Conservation (phyloP, 805 yeast genomes). For the Naumovozyma castellii region DNA sequence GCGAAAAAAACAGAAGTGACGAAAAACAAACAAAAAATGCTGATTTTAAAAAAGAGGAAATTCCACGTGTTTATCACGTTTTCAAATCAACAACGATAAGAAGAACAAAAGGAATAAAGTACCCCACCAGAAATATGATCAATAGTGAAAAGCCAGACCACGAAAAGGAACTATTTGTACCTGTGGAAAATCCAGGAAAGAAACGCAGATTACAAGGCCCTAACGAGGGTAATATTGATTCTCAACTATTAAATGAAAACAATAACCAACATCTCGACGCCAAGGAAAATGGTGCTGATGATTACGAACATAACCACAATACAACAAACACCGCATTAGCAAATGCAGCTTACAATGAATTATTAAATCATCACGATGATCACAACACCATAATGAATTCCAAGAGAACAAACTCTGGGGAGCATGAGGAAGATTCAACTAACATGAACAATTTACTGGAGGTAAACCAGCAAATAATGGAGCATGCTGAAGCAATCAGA, state of each 20-base stretch:
- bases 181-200: conserved; percentile 2
- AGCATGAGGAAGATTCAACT: conserved; percentile 3
- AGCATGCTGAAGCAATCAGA: conserved; percentile 1
- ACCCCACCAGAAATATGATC: not conserved
- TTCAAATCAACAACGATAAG: conserved; percentile 3
- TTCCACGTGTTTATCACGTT: conserved; percentile 30
- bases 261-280: not conserved
- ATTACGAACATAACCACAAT: conserved; percentile 7
- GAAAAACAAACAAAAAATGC: no score
- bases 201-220: conserved; percentile 4
- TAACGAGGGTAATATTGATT: conserved; percentile 25
- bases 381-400: conserved; percentile 4
- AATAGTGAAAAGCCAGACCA: not conserved
- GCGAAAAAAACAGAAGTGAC: no score
- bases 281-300: conserved; percentile 4
- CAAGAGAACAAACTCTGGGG: conserved; percentile 1
- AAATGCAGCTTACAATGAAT: conserved; percentile 20
- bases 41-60: no score
- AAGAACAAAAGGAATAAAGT: not conserved
- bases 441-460: not conserved
- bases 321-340: conserved; percentile 23
- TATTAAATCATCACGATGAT: conserved; percentile 19
- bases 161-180: not conserved
- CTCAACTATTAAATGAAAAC: conserved; percentile 19
- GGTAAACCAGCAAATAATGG: not conserved